phyloP scores from a whole-genome alignment of 805 yeast species.

The Barnettozyma californica region DNA sequence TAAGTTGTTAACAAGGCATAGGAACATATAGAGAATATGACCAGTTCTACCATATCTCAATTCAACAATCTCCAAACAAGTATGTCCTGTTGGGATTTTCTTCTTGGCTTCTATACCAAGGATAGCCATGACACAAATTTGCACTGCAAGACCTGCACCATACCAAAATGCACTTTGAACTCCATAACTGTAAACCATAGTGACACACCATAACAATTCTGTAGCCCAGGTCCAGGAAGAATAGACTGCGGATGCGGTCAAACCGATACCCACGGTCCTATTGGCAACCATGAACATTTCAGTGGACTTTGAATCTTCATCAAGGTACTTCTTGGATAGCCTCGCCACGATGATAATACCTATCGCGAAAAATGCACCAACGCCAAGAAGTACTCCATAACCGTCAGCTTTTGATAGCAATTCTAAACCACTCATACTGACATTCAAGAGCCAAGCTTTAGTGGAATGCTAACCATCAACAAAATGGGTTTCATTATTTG shows the following conservation, averaged over 20 bases:
- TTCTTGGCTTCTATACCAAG: constrained; percentile 33
- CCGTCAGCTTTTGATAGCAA: constrained; percentile 30
- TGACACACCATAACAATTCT: constrained; percentile 30
- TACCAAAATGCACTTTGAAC: constrained; percentile 32
- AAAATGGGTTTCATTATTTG: not conserved
- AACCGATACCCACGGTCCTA: constrained; percentile 34
- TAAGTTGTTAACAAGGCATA: constrained; percentile 33
- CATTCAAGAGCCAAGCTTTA: not conserved
- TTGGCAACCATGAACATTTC: constrained; percentile 38
- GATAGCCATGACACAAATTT: constrained; percentile 30
- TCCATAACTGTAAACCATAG: constrained; percentile 37
- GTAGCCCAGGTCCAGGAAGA: constrained; percentile 44
- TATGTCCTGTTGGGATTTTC: constrained; percentile 36
- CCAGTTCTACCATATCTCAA: constrained; percentile 33
- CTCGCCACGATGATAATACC: constrained; percentile 33
- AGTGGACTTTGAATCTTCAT: constrained; percentile 35
- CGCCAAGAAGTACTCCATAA: constrained; percentile 35
- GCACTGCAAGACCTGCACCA: constrained; percentile 32
- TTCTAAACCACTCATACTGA: constrained; percentile 27
- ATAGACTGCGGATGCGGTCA: constrained; percentile 36
- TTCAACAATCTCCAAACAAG: constrained; percentile 32
- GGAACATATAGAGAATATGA: constrained; percentile 29
- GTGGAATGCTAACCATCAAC: not conserved
- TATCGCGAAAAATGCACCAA: constrained; percentile 39
- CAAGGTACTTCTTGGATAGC: constrained; percentile 29